Base-by-base conservation (phyloP, 805 yeast species). In the Cephaloascus fragrans region DNA sequence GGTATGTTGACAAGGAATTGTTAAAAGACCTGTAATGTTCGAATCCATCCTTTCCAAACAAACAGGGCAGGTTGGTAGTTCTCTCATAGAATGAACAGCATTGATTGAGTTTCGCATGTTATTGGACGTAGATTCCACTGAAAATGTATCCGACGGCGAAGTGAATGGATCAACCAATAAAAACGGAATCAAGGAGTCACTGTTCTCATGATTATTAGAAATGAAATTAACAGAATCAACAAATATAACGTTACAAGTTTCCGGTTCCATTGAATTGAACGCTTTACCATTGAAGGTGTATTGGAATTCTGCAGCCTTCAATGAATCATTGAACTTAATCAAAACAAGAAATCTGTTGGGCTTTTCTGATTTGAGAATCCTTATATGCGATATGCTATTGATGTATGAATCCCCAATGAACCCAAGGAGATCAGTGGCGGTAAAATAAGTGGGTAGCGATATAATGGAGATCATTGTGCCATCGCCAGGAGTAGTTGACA, bases 1-100 rank as follows among this genome's bases (percentile, higher is more conserved):
- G 0, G 96, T 85, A 54, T 88, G 97, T 53, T 86, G 96, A 45
- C 96, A 89, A 2, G 93, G 88, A 26, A 85, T 88, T 0, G 96
- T 89, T 4, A 87, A 61, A 9, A 88, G 64, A 0, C 97, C 97
- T 0, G 95, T 78, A 3, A 83, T 65, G 18, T 73, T 75, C 1
- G 88, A 67, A 52, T 88, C 97, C 81, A 88, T 79, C 43, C 94
- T 65, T 49, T 88, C 97, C 15, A 88, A 62, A 52, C 97, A 88
- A 0, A 88, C 96, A 0, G 96, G 96, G 52, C 97, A 88, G 1
- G 93, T 83, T 1, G 97, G 96, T 23, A 88, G 64, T 54, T 88
- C 96, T 5, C 70, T 58, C 3, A 62, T 50, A 15, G 50, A 39
- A 5, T 10, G 16, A 14, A 18, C 32, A 4, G n/a, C 19, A 5